A percentile compares a stretch with the other conserved stretches of the same genome.
Conservation (phyloP, 1,139 yeast genomes). For the Suhomyces guaymorum region DNA sequence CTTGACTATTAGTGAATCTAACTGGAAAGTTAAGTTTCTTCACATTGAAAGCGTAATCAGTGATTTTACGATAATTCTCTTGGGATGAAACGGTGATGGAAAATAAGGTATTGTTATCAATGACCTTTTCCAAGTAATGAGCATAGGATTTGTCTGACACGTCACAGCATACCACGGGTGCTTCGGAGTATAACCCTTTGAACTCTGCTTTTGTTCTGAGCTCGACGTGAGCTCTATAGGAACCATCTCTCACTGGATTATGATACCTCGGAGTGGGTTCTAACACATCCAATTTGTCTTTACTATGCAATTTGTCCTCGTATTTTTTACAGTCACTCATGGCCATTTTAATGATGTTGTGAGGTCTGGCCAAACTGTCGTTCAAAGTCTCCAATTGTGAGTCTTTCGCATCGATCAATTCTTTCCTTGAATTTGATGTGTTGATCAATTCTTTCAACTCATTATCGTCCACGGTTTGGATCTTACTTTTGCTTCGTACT, state of each 20-base stretch:
- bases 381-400: slow-evolving; percentile 11
- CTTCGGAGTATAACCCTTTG: slow-evolving; percentile 56
- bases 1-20: slow-evolving; percentile 26
- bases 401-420: slow-evolving; percentile 10
- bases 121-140: slow-evolving; percentile 56
- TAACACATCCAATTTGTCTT: slow-evolving; percentile 53
- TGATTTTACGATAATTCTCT: slow-evolving; percentile 45
- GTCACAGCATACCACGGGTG: slow-evolving; percentile 71
- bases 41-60: slow-evolving; percentile 28
- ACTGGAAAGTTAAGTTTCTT: slow-evolving; percentile 36
- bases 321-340: slow-evolving; percentile 12
- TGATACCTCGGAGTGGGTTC: slow-evolving; percentile 29
- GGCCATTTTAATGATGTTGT: slow-evolving; percentile 10
- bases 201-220: slow-evolving; percentile 35
- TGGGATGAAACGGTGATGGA: slow-evolving; percentile 47
- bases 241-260: slow-evolving; percentile 30
- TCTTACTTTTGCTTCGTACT: slow-evolving; percentile 13
- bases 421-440: slow-evolving; percentile 17
- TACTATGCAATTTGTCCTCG: slow-evolving; percentile 39
- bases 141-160: slow-evolving; percentile 53
- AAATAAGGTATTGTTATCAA: slow-evolving; percentile 54
- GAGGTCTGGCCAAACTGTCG: slow-evolving; percentile 11
- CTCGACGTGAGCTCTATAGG: slow-evolving; percentile 33
- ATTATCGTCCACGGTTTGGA: slow-evolving; percentile 21
- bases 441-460: slow-evolving; percentile 18